Percentiles rank a stretch among this genome's conserved stretches.
These are phyloP conservation scores for Colletotrichum sp. DNA, from an alignment of 2,329 filamentous ascomycete species.

Conservation along the genomic window DNA sequence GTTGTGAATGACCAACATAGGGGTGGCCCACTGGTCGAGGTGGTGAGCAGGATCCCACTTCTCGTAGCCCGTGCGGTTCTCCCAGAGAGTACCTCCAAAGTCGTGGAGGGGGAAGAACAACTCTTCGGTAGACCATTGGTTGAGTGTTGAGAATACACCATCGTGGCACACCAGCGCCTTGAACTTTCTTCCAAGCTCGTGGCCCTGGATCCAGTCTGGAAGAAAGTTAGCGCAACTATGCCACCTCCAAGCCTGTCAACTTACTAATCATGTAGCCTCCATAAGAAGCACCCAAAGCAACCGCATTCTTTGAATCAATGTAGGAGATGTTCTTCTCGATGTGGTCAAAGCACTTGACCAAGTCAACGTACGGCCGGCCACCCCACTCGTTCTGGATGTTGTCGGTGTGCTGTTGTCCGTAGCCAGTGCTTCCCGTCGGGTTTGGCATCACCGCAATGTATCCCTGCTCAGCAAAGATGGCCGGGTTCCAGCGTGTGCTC, in stretches of 20 bases:
- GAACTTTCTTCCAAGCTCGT: constrained; percentile 81
- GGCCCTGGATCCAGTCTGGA: constrained; percentile 86
- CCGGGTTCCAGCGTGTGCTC: constrained; percentile 86
- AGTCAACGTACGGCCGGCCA: constrained; percentile 81
- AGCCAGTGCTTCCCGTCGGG: constrained; percentile 83
- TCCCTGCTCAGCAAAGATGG: constrained; percentile 85
- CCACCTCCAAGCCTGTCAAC: constrained; percentile 22
- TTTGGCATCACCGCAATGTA: constrained; percentile 85
- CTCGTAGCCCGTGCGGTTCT: constrained; percentile 67
- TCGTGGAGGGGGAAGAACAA: constrained; percentile 75
- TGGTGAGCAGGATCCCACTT: constrained; percentile 72
- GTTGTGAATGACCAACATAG: constrained; percentile 85
- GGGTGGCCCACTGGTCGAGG: constrained; percentile 79
- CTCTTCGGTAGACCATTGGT: constrained; percentile 69
- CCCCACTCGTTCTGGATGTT: constrained; percentile 85
- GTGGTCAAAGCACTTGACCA: constrained; percentile 79
- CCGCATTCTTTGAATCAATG: constrained; percentile 72
- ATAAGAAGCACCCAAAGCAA: constrained; percentile 77
- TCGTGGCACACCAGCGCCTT: constrained; percentile 89
- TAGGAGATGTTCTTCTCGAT: constrained; percentile 69
- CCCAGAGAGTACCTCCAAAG: constrained; percentile 67
- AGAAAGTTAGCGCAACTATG: constrained; percentile 28
- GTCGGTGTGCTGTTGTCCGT: constrained; percentile 78
- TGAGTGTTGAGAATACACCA: constrained; percentile 77
- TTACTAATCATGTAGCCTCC: constrained; percentile 78